Conservation (phyloP, 2,329 filamentous ascomycete genomes). For the Periconia macrospinosa region DNA sequence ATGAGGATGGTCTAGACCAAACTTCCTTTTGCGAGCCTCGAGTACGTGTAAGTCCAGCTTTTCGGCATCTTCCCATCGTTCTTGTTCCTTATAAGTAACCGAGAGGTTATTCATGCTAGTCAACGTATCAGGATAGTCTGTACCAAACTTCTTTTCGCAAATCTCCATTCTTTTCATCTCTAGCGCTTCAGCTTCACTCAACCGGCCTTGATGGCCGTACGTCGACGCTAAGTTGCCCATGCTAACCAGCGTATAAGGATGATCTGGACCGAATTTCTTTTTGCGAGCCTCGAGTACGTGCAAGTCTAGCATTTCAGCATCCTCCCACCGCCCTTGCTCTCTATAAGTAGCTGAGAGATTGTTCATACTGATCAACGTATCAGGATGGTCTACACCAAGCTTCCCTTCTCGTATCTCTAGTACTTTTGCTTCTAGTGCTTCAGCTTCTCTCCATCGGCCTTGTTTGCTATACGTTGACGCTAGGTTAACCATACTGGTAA, state of each 20-base stretch:
- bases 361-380: slow-evolving; percentile 11
- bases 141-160: too few species aligned
- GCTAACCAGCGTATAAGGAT: neutral
- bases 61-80: neutral
- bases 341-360: slow-evolving; percentile 1
- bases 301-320: neutral
- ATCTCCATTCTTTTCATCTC: too few species aligned
- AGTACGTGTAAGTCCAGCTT: too few species aligned
- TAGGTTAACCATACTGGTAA: neutral
- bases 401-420: neutral
- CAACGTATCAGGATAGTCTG: too few species aligned
- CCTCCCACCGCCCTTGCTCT: neutral
- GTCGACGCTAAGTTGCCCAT: too few species aligned
- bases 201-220: too few species aligned
- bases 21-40: neutral
- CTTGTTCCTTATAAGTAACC: neutral
- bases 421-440: neutral
- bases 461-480: too few species aligned
- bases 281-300: slow-evolving; percentile 1
- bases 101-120: neutral
- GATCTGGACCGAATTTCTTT: slow-evolving; percentile 4
- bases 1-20: neutral
- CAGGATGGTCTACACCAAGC: slow-evolving; percentile 8
- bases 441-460: neutral
- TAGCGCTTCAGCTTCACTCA: too few species aligned